Conservation (phyloP, 2,329 filamentous ascomycete species). For the Xylaria sp. region DNA sequence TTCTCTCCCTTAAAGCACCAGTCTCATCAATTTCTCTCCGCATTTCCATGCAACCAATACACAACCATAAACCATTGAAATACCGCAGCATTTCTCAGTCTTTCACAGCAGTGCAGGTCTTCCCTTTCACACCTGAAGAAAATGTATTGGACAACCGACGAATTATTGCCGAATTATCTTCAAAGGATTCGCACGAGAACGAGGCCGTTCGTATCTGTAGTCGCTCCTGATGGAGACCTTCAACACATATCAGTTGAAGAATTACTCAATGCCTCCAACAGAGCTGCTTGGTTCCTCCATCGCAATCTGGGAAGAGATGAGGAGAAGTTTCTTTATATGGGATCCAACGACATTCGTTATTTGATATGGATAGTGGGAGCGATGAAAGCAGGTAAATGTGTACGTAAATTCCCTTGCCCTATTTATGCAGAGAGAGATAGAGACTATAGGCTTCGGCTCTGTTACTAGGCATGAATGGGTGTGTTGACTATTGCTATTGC, state of each 20-base stretch:
- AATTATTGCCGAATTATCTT: slow-evolving; percentile 32
- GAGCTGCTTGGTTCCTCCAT: slow-evolving; percentile 45
- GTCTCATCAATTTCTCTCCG: not conserved
- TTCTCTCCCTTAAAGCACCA: not conserved
- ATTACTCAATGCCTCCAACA: slow-evolving; percentile 41
- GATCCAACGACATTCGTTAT: slow-evolving; percentile 43
- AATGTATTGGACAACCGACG: slow-evolving; percentile 36
- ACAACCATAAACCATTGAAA: not conserved
- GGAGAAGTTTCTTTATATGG: slow-evolving; percentile 44
- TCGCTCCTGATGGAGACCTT: slow-evolving; percentile 30
- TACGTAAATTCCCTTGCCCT: slow-evolving; percentile 29
- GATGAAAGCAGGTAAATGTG: slow-evolving; percentile 45
- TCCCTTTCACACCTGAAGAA: not conserved
- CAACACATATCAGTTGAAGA: slow-evolving; percentile 31
- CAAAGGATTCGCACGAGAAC: slow-evolving; percentile 28
- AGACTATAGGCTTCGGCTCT: slow-evolving; percentile 7
- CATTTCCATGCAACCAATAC: not conserved
- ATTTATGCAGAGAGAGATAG: not conserved
- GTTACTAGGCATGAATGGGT: not conserved
- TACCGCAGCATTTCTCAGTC: not conserved
- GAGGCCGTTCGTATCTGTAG: slow-evolving; percentile 31
- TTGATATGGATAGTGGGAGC: slow-evolving; percentile 44
- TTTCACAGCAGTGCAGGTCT: not conserved
- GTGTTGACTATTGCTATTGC: not conserved
- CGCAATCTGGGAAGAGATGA: slow-evolving; percentile 35